Evolutionary conservation across 176 grass and related monocot species (phyloP), one percentile per base, ranked within the genome.

Genomic region (Paspalum notatum): DNA sequence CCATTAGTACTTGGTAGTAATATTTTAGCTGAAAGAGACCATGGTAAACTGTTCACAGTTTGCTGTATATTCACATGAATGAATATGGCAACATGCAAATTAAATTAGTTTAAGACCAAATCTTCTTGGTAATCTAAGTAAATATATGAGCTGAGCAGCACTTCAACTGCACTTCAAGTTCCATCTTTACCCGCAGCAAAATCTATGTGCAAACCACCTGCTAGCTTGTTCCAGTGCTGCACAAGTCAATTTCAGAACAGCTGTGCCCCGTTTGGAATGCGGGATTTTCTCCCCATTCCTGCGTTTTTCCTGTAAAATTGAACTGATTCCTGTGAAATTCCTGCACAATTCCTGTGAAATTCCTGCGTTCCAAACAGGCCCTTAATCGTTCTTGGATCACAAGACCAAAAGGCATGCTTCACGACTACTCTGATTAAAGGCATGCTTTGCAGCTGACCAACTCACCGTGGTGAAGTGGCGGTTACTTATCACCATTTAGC

Each of bases 371-470:
- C n/a, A n/a, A n/a, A n/a, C n/a, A n/a, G n/a, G n/a, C n/a, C n/a
- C n/a, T 77, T 68, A 43, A 62, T 43, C 43, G 27, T 62, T 84
- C 76, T 76, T 71, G 76, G 76, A 81, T 80, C 77, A 70, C 69
- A 84, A 62, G 61, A 62, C 53, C 61, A 80, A 84, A 88, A 80
- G 75, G 62, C 68, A 79, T 79, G 80, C 68, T 88, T 88, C 80
- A 84, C 56, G 61, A 64, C 12, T 50, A 88, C 67, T 83, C 80
- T 49, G 58, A 8, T 2, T 17, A 16, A 40, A 51, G 43, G 49
- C 68, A 61, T 4, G 37, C 70, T 80, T 75, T 80, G 76, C 62
- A 84, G 81, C 53, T 80, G 87, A 75, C 63, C 71, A 89, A 80
- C 62, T 80, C 22, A 61, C 51, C 63, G 53, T 22, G 20, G 62